Percentiles rank a stretch among this genome's conserved stretches.
phyloP scores from a whole-genome alignment of 2,329 filamentous ascomycete species.

The Beauveria medogensis region DNA sequence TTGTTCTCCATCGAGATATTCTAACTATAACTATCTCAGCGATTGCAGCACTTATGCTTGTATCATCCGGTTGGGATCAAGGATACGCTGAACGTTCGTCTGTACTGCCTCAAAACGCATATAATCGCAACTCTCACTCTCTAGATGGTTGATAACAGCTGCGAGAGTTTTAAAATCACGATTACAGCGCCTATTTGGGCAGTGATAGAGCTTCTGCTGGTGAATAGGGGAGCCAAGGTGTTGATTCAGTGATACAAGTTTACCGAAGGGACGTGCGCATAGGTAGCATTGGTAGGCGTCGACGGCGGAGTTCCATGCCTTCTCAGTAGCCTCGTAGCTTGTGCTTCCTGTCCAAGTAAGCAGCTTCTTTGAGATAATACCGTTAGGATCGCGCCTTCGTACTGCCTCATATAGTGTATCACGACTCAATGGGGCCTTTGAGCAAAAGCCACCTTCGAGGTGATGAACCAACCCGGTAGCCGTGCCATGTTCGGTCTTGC shows the following conservation, averaged over 20 bases:
- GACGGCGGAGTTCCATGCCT: conserved; percentile 34
- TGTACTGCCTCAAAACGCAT: conserved; percentile 13
- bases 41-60: background rate
- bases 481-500: background rate
- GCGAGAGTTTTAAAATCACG: conserved; percentile 32
- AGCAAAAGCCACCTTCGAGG: conserved; percentile 47
- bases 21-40: too few species aligned
- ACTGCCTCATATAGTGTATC: conserved; percentile 39
- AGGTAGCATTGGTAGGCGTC: conserved; percentile 24
- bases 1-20: too few species aligned
- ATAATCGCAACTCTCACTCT: conserved; percentile 34
- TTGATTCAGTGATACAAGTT: conserved; percentile 31
- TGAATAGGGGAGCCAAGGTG: conserved; percentile 45
- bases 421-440: conserved; percentile 37
- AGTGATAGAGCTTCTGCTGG: conserved; percentile 30
- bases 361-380: conserved; percentile 43
- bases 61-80: background rate
- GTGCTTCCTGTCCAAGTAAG: conserved; percentile 28
- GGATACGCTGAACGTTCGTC: conserved; percentile 4
- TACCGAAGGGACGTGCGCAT: conserved; percentile 38
- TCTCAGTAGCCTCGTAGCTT: conserved; percentile 28
- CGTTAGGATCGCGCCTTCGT: conserved; percentile 35
- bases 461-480: conserved; percentile 29
- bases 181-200: conserved; percentile 26
- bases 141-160: conserved; percentile 33